Evolutionary conservation across 1,284 basidiomycete species (phyloP).

Genomic region (Anthracocystis walkeri): DNA sequence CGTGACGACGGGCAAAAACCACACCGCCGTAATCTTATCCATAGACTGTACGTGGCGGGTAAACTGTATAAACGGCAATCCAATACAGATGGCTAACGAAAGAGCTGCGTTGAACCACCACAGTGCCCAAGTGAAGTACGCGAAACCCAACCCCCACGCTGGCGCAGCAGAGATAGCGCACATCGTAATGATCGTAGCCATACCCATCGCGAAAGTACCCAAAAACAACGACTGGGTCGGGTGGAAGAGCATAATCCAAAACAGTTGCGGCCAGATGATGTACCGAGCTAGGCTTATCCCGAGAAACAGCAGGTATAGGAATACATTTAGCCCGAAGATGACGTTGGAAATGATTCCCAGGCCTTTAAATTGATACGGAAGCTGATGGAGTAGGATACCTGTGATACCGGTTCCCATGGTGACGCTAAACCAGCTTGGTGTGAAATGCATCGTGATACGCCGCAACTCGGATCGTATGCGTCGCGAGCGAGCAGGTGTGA

Average conservation of each 20-base stretch:
- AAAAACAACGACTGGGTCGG: slow-evolving; percentile 78
- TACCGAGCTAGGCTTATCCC: slow-evolving; percentile 72
- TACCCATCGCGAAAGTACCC: slow-evolving; percentile 79
- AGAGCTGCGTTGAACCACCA: slow-evolving; percentile 80
- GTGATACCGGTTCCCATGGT: slow-evolving; percentile 72
- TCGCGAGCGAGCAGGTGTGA: slow-evolving; percentile 11
- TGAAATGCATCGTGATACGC: slow-evolving; percentile 52
- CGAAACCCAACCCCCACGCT: slow-evolving; percentile 73
- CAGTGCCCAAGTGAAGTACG: slow-evolving; percentile 76
- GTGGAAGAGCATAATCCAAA: slow-evolving; percentile 74
- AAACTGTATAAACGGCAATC: slow-evolving; percentile 78
- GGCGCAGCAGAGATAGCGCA: slow-evolving; percentile 71
- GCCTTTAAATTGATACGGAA: slow-evolving; percentile 71
- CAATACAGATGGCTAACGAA: slow-evolving; percentile 76
- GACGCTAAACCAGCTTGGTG: slow-evolving; percentile 58
- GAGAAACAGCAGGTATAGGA: slow-evolving; percentile 76
- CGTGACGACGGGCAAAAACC: slow-evolving; percentile 78
- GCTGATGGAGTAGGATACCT: slow-evolving; percentile 71
- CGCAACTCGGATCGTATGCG: slow-evolving; percentile 29
- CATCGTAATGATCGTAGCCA: slow-evolving; percentile 76
- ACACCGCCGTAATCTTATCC: slow-evolving; percentile 65
- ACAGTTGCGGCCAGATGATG: slow-evolving; percentile 74
- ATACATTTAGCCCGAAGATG: slow-evolving; percentile 78
- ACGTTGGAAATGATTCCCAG: slow-evolving; percentile 70
- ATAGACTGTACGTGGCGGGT: slow-evolving; percentile 76